These are phyloP conservation scores for Tremellales sp. DNA, from an alignment of 1,284 basidiomycete genomes.

Conservation along the genomic window DNA sequence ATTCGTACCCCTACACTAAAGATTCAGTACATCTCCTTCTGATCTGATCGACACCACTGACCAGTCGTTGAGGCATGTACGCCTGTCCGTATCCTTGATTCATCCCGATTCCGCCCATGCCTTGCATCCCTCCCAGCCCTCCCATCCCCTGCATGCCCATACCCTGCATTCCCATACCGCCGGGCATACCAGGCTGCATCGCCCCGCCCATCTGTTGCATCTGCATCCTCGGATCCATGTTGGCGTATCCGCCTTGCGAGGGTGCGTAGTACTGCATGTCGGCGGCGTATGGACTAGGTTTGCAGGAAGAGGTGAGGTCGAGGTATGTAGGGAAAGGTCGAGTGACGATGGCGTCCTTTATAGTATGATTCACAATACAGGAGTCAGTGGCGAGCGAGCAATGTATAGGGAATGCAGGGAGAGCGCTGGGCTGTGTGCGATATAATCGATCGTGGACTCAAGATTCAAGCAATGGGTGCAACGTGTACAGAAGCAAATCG, in stretches of 20 bases:
- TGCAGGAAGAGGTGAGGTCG: background rate
- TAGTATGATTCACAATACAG: too few species aligned
- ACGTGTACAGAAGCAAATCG: too few species aligned
- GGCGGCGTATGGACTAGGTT: background rate
- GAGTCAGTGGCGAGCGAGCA: too few species aligned
- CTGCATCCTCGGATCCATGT: constrained; percentile 10
- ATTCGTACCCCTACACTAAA: constrained; percentile 30
- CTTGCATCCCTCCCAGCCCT: constrained; percentile 25
- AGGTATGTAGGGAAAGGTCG: background rate
- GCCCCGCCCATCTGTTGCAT: constrained; percentile 1
- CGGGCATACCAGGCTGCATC: constrained; percentile 7
- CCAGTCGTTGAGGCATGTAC: constrained; percentile 21
- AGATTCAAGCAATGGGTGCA: too few species aligned
- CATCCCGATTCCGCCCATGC: constrained; percentile 11
- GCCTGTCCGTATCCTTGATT: constrained; percentile 20
- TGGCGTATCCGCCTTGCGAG: background rate
- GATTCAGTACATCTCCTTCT: background rate
- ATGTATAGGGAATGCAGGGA: too few species aligned
- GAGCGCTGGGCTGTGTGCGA: too few species aligned
- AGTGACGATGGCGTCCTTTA: too few species aligned
- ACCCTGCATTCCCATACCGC: constrained; percentile 7
- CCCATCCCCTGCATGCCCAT: constrained; percentile 24
- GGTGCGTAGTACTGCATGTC: constrained; percentile 1
- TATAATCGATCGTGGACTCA: too few species aligned
- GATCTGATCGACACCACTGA: constrained; percentile 7